Percentiles rank a stretch among this genome's conserved stretches.
These are phyloP conservation scores for Sextonia rubra DNA, from an alignment of 164 flowering plant species.

Conservation along the genomic window DNA sequence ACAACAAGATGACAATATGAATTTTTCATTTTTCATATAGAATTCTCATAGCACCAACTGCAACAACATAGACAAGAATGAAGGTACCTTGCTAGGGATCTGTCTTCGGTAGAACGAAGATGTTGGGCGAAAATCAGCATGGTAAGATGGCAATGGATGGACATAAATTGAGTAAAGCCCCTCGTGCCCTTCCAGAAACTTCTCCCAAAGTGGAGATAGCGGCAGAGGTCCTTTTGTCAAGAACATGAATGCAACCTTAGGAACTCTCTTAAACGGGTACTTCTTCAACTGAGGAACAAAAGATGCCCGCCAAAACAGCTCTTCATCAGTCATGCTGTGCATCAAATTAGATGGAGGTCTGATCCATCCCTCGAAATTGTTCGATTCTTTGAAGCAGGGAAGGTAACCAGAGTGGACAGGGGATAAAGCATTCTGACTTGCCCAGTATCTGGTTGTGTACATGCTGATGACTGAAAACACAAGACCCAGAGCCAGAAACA, in stretches of 20 bases:
- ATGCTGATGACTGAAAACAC: slow-evolving; percentile 54
- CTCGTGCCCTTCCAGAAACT: slow-evolving; percentile 68
- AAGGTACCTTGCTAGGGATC: slow-evolving; percentile 87
- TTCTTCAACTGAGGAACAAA: slow-evolving; percentile 48
- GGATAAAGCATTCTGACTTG: slow-evolving; percentile 22
- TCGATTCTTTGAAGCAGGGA: slow-evolving; percentile 42
- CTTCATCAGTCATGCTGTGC: slow-evolving; percentile 80
- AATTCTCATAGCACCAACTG: background rate
- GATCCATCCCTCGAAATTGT: slow-evolving; percentile 45
- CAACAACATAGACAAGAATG: background rate
- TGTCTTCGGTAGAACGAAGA: slow-evolving; percentile 71
- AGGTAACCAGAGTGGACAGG: slow-evolving; percentile 19
- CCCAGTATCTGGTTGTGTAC: slow-evolving; percentile 32
- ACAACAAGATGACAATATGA: background rate
- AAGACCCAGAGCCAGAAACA: slow-evolving; percentile 48
- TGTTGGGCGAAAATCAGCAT: slow-evolving; percentile 36
- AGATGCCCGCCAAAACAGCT: slow-evolving; percentile 84
- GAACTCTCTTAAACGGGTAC: slow-evolving; percentile 67
- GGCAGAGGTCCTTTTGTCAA: slow-evolving; percentile 91
- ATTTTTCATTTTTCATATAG: background rate
- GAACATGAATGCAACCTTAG: slow-evolving; percentile 96
- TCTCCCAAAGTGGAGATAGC: slow-evolving; percentile 83
- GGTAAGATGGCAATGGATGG: slow-evolving; percentile 64
- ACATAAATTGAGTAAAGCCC: slow-evolving; percentile 67
- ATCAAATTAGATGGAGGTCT: slow-evolving; percentile 56